A percentile compares a stretch with the other conserved stretches of the same genome.
These are phyloP conservation scores for Hypoxylon sp. DNA, from an alignment of 2,329 filamentous ascomycete species.

Conservation along the genomic window DNA sequence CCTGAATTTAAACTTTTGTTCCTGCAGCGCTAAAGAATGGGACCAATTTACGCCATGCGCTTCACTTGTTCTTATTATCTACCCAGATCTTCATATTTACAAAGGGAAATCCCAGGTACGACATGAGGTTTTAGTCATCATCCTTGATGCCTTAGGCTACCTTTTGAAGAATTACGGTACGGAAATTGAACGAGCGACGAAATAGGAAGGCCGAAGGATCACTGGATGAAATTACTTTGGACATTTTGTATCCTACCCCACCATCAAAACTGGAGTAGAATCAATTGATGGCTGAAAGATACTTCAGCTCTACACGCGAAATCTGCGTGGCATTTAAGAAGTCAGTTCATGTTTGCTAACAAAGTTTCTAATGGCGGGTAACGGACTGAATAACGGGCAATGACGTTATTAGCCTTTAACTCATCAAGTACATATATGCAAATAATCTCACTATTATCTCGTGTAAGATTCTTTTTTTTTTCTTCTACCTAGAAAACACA, in stretches of 20 bases:
- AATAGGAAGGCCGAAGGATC: constrained; percentile 25
- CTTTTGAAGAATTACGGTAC: constrained; percentile 1
- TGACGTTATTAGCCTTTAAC: neutral
- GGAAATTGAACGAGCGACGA: constrained; percentile 18
- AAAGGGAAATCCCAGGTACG: constrained; percentile 4
- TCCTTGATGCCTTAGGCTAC: neutral
- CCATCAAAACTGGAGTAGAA: constrained; percentile 1
- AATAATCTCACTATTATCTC: constrained; percentile 6
- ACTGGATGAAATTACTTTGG: constrained; percentile 22
- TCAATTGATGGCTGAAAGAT: neutral
- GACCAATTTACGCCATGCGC: neutral
- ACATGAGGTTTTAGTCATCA: neutral
- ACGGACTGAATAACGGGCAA: neutral
- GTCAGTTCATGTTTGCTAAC: neutral
- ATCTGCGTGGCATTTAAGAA: neutral
- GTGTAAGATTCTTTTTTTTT: neutral
- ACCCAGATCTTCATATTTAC: neutral
- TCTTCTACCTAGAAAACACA: neutral
- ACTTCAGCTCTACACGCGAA: constrained; percentile 13
- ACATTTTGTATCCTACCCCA: constrained; percentile 23
- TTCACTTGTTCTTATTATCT: constrained; percentile 6
- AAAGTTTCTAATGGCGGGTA: neutral
- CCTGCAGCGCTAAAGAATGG: constrained; percentile 12
- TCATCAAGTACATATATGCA: neutral
- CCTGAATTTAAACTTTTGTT: constrained; percentile 29